A percentile compares a stretch with the other conserved stretches of the same genome.
Conservation (phyloP, 345 rosid genomes). For the Boechera stricta region DNA sequence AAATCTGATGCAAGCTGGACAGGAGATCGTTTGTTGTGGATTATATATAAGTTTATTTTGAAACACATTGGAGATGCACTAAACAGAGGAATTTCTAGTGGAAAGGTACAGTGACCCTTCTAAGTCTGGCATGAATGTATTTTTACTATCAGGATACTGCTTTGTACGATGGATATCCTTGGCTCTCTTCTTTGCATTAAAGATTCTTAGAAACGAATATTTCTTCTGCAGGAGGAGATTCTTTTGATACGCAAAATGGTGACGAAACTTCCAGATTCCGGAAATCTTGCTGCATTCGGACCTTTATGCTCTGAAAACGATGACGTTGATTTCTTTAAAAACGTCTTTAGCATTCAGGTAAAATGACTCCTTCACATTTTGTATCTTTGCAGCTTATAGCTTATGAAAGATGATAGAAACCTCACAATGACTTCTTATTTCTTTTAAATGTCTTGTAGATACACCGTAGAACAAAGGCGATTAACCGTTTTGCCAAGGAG, state of each 20-base stretch:
- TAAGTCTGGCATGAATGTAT: slow-evolving; percentile 10
- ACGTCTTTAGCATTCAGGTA: slow-evolving; percentile 76
- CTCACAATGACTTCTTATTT: not conserved
- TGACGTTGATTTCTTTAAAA: slow-evolving; percentile 82
- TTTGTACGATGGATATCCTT: not conserved
- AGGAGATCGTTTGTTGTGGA: slow-evolving; percentile 50
- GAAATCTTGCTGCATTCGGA: slow-evolving; percentile 57
- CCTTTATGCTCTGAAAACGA: slow-evolving; percentile 74
- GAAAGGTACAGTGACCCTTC: slow-evolving; percentile 58
- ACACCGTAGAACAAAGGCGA: slow-evolving; percentile 72
- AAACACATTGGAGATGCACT: slow-evolving; percentile 68
- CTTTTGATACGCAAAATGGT: slow-evolving; percentile 76
- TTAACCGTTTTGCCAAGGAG: slow-evolving; percentile 57
- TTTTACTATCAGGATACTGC: not conserved
- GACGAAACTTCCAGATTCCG: slow-evolving; percentile 64
- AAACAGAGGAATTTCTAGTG: slow-evolving; percentile 49
- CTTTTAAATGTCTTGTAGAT: slow-evolving; percentile 53
- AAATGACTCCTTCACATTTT: not conserved
- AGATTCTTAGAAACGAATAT: not conserved
- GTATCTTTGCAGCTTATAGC: not conserved
- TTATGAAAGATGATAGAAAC: slow-evolving; percentile 1
- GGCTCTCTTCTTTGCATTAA: slow-evolving; percentile 9
- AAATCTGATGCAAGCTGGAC: slow-evolving; percentile 56
- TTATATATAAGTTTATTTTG: slow-evolving; percentile 66
- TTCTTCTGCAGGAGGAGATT: slow-evolving; percentile 74